Evolutionary conservation across 179 eudicot genomes (phyloP), one percentile per base, ranked within the genome.

Genomic region (Drosera spatulata): DNA sequence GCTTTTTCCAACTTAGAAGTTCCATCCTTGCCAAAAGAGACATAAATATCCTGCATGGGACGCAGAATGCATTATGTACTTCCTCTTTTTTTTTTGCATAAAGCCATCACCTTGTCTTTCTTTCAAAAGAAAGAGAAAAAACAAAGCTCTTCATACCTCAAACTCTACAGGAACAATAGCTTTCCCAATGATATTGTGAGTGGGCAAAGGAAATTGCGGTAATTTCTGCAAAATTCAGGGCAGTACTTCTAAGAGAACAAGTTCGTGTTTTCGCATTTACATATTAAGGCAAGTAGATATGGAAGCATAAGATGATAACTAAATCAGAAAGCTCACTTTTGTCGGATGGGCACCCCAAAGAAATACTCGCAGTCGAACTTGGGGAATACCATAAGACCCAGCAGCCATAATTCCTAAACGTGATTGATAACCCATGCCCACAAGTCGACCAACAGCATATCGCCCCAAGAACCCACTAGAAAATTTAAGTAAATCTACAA

Each of bases 301-400:
- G 12, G 2, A 40, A 6, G 2, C 5, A 2, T 3, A 10, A 0
- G 11, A 10, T 41, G 46, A 0, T 45, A 45, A 44, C 6, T n/a
- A 56, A 7, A 56, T 51, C 33, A 51, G 3, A 11, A 39, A 56
- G 11, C 59, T 56, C 40, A 65, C 75, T 62, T 66, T 12, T 44
- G 70, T 56, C 7, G 40, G 41, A 39, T 66, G 70, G 13, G 75
- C 75, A 6, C 75, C 75, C 75, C 75, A 71, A 1, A 71, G 10
- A 66, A 71, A 66, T 0, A 56, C 66, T 10, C 75, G 53, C 42
- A 66, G 14, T 6, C 75, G 70, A 66, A 57, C 66, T 41, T 71
- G 75, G 0, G 75, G 75, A 13, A 71, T 59, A 14, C 70, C 75
- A 58, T 71, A 71, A 9, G 75, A 71, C 40, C 75, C 70, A 33